Base-by-base conservation (phyloP, 2,329 filamentous ascomycete genomes). In the Arachnomyces sp. region DNA sequence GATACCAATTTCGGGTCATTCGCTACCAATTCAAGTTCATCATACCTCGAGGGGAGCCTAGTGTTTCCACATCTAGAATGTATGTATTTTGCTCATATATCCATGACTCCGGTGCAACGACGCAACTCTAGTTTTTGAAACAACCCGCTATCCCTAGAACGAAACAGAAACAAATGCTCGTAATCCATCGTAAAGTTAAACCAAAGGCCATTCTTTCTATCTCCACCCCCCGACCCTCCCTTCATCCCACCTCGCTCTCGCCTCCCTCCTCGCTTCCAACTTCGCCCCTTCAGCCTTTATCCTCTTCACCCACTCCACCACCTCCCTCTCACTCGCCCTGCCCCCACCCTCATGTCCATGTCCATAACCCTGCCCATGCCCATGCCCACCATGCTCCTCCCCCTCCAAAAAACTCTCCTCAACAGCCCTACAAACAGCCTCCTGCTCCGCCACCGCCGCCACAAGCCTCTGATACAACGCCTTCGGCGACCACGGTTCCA, bases 171-270 rank as follows among this genome's bases (percentile, higher is more conserved):
- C 16, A 36, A 15, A 37, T 25, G 20, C 5, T 9, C 20, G 9
- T 25, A 25, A 25, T 9, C 5, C 9, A 9, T 25, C 20, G 20
- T 40, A 30, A 36, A 31, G 34, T 34, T 9, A 39, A 29, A 39
- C 18, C n/a, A 35, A 28, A 17, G 4, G 33, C 17, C 13, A 13
- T 6, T 7, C 4, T 18, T 31, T 20, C 35, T 68, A 90, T 55
- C 90, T 77, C 92, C 92, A 96, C 1, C 92, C 92, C 8, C 90
- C 90, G 28, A 96, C 90, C 50, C 90, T 74, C 16, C 90, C 88
- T 64, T 96, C 90, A 59, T 96, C 92, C 92, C 92, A 96, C 52
- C 92, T 75, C 54, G 88, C 84, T 63, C 89, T 94, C 49, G 86
- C 77, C 68, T 96, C 92, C 56, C 82, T 79, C 43, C 92, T 74